Evolutionary conservation across 805 yeast species (phyloP).

Genomic region (Yarrowia bubula): DNA sequence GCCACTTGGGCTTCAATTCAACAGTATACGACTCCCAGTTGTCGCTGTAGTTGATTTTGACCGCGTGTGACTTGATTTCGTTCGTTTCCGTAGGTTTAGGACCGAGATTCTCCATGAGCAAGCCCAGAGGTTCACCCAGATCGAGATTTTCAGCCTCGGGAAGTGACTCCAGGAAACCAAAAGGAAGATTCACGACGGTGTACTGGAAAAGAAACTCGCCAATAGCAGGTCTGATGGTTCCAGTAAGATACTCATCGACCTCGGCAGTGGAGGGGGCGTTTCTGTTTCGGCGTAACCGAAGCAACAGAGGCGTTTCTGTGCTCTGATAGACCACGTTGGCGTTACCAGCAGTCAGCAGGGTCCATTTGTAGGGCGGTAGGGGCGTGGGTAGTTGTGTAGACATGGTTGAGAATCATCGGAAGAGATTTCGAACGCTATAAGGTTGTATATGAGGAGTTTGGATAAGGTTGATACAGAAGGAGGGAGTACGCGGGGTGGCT

Average conservation of each 20-base stretch:
- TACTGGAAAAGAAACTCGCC: neutral
- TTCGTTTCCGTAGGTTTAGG: neutral
- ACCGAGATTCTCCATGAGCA: constrained; percentile 23
- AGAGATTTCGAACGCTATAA: constrained; percentile 10
- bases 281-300: neutral
- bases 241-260: neutral
- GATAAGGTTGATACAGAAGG: neutral
- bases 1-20: constrained; percentile 66
- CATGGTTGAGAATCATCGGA: neutral
- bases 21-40: constrained; percentile 31
- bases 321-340: constrained; percentile 15
- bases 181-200: neutral
- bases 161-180: constrained; percentile 2
- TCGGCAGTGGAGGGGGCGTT: constrained; percentile 18
- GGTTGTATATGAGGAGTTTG: neutral
- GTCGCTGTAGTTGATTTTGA: constrained; percentile 13
- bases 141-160: constrained; percentile 5
- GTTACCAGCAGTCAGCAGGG: constrained; percentile 11
- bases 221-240: neutral
- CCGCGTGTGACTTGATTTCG: neutral
- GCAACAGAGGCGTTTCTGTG: neutral
- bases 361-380: constrained; percentile 13
- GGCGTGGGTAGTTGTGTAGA: neutral
- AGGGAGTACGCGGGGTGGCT: neutral
- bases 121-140: constrained; percentile 1